Base-by-base conservation (phyloP, 2,329 filamentous ascomycete species). In the Gnomoniopsis sp. region DNA sequence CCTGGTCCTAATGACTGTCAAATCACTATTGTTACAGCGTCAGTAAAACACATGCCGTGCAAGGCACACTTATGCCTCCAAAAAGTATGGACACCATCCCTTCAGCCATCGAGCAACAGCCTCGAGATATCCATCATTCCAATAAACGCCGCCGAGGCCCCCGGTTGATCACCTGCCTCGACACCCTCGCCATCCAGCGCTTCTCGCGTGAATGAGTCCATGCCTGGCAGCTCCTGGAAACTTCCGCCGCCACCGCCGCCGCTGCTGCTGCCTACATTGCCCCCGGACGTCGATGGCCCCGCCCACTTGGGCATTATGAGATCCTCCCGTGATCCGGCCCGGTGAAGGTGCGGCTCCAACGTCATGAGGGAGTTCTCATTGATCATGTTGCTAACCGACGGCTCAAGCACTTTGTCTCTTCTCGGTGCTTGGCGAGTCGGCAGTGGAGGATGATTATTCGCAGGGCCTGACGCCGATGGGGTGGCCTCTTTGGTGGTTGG, bases 41-140 rank as follows among this genome's bases (percentile, higher is more conserved):
- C 23, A 55, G 14, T 41, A 17, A 49, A 56, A 44, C 22, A 41
- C 44, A 33, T 33, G 46, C 33, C 41, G 44, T n/a, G 34, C 26
- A 22, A 33, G 22, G 38, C 17, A 22, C 15, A 21, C 21, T 30
- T 41, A 12, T 26, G 19, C 19, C 22, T 15, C 12, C 2, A 14
- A 15, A 2, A 47, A 47, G 10, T 4, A 21, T 10, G 19, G 11
- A 47, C 10, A 15, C 33, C 22, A 17, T 22, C n/a, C 4, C 21
- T n/a, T 56, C 53, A 48, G 34, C 49, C 55, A 50, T 86, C 82
- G n/a, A 86, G 74, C 2, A 87, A 69, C 2, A 87, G 73, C 14
- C 84, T 77, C 17, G 82, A 83, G 49, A 87, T 85, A 53, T 84
- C 84, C 84, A 87, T 87, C 67, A 86, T 84, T 3, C 75, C 75